A percentile compares a stretch with the other conserved stretches of the same genome.
phyloP scores from a whole-genome alignment of 2,329 filamentous ascomycete species.

The Fusarium bactridioides region DNA sequence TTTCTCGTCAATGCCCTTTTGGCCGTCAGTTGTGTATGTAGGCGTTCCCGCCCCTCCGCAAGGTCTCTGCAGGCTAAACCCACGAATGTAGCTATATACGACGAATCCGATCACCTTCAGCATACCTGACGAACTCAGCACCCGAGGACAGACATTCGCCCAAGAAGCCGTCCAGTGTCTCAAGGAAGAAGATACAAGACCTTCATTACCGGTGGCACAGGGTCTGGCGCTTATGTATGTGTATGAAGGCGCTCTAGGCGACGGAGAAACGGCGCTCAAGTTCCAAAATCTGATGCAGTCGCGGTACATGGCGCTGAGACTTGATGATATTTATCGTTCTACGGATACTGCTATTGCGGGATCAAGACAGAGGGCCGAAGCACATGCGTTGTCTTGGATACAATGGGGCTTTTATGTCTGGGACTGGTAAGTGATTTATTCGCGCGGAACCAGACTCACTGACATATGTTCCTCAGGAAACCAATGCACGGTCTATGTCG shows the following conservation, averaged over 20 bases:
- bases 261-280: neutral
- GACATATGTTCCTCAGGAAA: constrained; percentile 5
- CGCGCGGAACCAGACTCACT: neutral
- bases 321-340: constrained; percentile 18
- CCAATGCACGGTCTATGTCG: constrained; percentile 25
- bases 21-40: constrained; percentile 30
- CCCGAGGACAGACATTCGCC: constrained; percentile 14
- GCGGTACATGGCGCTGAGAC: constrained; percentile 12
- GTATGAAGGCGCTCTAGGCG: constrained; percentile 18
- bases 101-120: constrained; percentile 7
- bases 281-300: constrained; percentile 22
- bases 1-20: constrained; percentile 31
- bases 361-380: constrained; percentile 13
- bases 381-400: constrained; percentile 26
- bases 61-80: neutral
- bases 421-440: constrained; percentile 15
- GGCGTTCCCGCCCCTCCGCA: neutral
- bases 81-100: constrained; percentile 2
- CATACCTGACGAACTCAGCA: neutral
- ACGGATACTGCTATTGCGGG: constrained; percentile 16
- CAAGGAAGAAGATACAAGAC: constrained; percentile 2
- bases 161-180: constrained; percentile 13
- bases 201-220: constrained; percentile 8
- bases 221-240: constrained; percentile 19
- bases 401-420: constrained; percentile 29